These are phyloP conservation scores for Chenopodium quinoa DNA, from an alignment of 148 eudicot genomes.

Conservation along the genomic window DNA sequence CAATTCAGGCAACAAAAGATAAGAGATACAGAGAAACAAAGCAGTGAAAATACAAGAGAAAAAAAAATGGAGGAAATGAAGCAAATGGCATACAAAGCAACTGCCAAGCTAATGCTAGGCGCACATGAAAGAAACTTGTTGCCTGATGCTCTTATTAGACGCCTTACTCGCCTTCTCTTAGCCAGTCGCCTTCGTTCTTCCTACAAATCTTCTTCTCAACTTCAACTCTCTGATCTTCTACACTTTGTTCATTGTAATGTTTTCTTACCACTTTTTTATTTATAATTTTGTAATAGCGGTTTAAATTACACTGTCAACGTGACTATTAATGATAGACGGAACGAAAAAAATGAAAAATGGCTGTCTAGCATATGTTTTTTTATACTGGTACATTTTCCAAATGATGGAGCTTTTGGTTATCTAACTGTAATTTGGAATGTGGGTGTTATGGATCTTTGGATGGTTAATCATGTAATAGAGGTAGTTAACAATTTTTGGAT, in stretches of 20 bases:
- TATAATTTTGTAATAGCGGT: not conserved
- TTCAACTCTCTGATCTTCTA: slow-evolving; percentile 67
- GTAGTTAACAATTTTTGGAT: not conserved
- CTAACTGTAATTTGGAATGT: too few relatives aligned
- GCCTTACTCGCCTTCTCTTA: slow-evolving; percentile 69
- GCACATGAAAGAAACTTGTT: slow-evolving; percentile 68
- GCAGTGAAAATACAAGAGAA: not conserved
- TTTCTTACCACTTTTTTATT: not conserved
- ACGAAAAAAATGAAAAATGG: too few relatives aligned
- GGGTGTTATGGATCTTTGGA: too few relatives aligned
- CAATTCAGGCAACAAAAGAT: not conserved
- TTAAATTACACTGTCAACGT: too few relatives aligned
- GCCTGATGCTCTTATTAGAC: slow-evolving; percentile 67
- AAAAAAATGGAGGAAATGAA: slow-evolving; percentile 44
- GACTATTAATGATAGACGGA: not conserved
- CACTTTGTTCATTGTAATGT: slow-evolving; percentile 59
- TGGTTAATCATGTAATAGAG: too few relatives aligned
- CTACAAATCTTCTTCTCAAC: slow-evolving; percentile 49
- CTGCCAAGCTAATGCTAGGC: slow-evolving; percentile 55
- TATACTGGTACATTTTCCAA: too few relatives aligned
- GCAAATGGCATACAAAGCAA: slow-evolving; percentile 57
- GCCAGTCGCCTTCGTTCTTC: slow-evolving; percentile 68
- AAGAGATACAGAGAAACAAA: not conserved
- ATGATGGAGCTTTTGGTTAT: too few relatives aligned
- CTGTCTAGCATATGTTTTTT: not conserved